A percentile compares a stretch with the other conserved stretches of the same genome.
Conservation (phyloP, 1,284 basidiomycete genomes). For the Malassezia obtusa region DNA sequence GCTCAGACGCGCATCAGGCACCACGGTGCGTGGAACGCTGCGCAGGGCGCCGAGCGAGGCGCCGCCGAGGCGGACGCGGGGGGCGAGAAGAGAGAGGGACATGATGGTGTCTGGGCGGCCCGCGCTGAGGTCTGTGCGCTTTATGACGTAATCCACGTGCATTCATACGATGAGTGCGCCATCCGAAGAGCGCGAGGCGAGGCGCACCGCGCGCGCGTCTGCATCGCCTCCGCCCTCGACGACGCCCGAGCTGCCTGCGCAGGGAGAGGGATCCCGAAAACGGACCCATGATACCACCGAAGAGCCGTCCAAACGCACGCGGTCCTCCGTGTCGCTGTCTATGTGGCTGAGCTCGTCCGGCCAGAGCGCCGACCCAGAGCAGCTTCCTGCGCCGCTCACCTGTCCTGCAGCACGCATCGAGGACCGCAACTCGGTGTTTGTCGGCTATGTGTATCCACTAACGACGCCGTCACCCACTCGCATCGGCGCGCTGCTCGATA, state of each 20-base stretch:
- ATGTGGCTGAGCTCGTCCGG: constrained; percentile 11
- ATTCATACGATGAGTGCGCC: not conserved
- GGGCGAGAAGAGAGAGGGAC: not conserved
- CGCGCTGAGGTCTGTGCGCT: not conserved
- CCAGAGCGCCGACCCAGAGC: constrained; percentile 16
- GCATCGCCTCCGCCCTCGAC: not conserved
- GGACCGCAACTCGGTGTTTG: constrained; percentile 42
- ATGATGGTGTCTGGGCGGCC: not conserved
- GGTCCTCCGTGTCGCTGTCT: not conserved
- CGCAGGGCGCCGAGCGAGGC: not conserved
- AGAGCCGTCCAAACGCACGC: too few relatives aligned
- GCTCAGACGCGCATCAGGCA: not conserved
- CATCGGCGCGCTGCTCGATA: constrained; percentile 27
- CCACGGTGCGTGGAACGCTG: not conserved
- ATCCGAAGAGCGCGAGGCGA: too few relatives aligned
- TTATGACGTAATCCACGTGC: not conserved
- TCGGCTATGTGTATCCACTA: constrained; percentile 42
- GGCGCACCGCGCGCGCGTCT: too few relatives aligned
- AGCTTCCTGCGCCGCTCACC: constrained; percentile 30
- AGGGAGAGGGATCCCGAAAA: too few relatives aligned
- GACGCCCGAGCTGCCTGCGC: too few relatives aligned
- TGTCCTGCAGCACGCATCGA: constrained; percentile 28
- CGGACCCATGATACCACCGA: too few relatives aligned
- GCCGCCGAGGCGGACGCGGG: not conserved
- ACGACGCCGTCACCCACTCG: constrained; percentile 18